Evolutionary conservation across 73 alveolate genomes (phyloP).

Genomic region (Symbiodinium natans): DNA sequence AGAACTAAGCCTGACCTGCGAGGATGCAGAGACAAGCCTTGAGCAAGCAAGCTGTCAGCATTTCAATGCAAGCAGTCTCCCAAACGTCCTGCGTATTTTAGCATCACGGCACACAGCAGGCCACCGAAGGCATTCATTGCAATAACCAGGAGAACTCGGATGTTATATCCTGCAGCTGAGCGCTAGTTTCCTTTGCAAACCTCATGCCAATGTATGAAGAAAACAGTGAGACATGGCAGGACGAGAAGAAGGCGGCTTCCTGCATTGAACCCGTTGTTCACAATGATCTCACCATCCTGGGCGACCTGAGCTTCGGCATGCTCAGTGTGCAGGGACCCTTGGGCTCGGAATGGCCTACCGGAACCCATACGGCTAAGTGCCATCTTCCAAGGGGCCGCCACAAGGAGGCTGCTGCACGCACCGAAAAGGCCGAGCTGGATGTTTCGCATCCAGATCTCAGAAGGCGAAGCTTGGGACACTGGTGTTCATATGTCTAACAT

Average conservation of each 20-base stretch:
- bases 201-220: no score
- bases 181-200: no score
- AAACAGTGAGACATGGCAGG: no score
- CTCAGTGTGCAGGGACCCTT: neutral
- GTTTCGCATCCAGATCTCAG: slow-evolving; percentile 87
- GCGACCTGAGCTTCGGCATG: slow-evolving; percentile 12
- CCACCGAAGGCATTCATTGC: slow-evolving; percentile 86
- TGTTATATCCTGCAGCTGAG: slow-evolving; percentile 36
- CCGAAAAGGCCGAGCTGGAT: slow-evolving; percentile 92
- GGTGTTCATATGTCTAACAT: no score
- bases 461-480: neutral
- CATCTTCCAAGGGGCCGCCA: slow-evolving; percentile 34
- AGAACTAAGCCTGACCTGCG: no score
- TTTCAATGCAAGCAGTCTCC: no score
- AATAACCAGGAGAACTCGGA: slow-evolving; percentile 61
- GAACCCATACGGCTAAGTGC: no score
- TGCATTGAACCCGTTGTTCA: slow-evolving; percentile 25
- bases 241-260: neutral
- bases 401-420: slow-evolving; percentile 37
- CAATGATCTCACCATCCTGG: slow-evolving; percentile 60
- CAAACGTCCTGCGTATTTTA: slow-evolving; percentile 43
- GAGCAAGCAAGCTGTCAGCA: no score
- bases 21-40: no score
- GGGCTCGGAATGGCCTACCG: no score
- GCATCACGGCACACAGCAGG: slow-evolving; percentile 78